Percentiles rank a stretch among this genome's conserved stretches.
Conservation (phyloP, 2,329 filamentous ascomycete species). For the Verticillium nubilum region DNA sequence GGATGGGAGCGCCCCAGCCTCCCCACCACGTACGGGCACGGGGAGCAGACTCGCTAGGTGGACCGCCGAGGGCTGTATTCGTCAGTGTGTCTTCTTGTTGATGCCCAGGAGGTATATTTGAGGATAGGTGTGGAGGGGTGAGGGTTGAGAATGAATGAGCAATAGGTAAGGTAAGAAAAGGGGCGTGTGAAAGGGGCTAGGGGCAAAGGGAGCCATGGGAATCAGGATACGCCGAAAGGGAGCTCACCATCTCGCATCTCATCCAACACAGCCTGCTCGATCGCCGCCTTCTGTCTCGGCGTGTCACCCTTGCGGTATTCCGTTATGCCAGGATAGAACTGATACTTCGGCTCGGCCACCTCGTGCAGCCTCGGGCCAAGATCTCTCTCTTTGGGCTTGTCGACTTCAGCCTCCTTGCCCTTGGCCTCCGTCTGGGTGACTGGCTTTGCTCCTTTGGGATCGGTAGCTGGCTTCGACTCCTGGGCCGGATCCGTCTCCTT, state of each 20-base stretch:
- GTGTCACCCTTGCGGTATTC: constrained; percentile 25
- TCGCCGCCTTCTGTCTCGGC: constrained; percentile 17
- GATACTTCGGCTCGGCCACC: constrained; percentile 1
- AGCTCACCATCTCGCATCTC: constrained; percentile 14
- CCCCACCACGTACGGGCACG: not conserved
- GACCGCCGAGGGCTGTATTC: not conserved
- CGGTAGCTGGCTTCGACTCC: too few species aligned
- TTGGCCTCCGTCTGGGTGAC: not conserved
- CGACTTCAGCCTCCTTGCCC: not conserved
- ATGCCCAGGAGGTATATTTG: too few species aligned
- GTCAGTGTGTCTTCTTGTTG: not conserved
- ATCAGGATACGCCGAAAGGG: too few species aligned
- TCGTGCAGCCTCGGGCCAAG: not conserved
- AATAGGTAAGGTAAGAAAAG: not conserved
- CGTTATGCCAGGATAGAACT: constrained; percentile 16
- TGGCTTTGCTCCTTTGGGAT: constrained; percentile 38
- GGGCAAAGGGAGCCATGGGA: not conserved
- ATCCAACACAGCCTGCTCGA: constrained; percentile 15
- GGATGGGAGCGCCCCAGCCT: not conserved
- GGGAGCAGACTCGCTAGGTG: not conserved
- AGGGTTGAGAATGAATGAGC: too few species aligned
- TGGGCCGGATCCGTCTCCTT: too few species aligned
- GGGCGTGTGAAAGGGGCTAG: not conserved
- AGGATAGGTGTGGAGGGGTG: too few species aligned
- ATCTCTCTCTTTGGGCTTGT: too few species aligned